phyloP scores from a whole-genome alignment of 768 basidiomycete species.

The Ramaria rubella region DNA sequence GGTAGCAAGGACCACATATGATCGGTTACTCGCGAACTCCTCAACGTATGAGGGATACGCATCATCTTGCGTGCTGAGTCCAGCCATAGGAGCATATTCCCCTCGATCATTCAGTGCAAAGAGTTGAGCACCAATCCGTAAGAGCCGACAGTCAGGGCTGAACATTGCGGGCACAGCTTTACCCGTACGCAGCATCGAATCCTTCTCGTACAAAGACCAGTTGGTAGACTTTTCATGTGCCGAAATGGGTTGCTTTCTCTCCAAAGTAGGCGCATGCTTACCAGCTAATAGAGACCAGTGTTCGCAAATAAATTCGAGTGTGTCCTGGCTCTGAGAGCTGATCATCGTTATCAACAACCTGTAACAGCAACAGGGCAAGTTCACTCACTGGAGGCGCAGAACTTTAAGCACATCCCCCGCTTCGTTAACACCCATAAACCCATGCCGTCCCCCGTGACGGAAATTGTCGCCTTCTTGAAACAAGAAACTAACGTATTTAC shows the following conservation, averaged over 20 bases:
- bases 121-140: constrained; percentile 6
- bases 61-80: neutral
- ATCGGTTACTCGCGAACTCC: neutral
- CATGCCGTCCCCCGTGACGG: neutral
- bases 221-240: neutral
- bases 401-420: neutral
- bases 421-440: neutral
- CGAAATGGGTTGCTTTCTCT: neutral
- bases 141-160: constrained; percentile 3
- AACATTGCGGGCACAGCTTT: neutral
- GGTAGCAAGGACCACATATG: neutral
- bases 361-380: neutral
- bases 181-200: neutral
- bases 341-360: neutral
- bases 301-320: neutral
- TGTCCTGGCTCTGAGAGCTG: neutral
- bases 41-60: constrained; percentile 4
- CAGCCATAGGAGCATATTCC: neutral
- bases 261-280: neutral
- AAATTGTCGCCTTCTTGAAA: neutral
- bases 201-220: neutral
- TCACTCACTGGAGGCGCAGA: neutral
- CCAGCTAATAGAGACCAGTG: neutral
- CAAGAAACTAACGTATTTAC: neutral
- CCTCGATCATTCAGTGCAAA: neutral